Conservation (phyloP, 1,139 yeast species). For the Taphrina betulina region DNA sequence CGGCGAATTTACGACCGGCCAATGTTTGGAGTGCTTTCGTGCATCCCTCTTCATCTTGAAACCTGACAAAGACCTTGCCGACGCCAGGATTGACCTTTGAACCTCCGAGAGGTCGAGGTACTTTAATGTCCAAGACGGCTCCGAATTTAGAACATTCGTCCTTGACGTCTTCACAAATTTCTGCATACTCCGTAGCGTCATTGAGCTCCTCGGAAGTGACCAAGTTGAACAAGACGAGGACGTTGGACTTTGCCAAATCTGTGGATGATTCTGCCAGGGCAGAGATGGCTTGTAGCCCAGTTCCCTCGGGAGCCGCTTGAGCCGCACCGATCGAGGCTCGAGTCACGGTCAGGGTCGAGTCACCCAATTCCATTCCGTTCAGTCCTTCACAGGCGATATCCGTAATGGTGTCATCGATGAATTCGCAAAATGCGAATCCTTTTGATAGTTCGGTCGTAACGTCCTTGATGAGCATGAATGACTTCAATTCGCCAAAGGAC, state of each 20-base stretch:
- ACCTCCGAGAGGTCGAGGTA: slow-evolving; percentile 62
- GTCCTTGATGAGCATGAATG: slow-evolving; percentile 45
- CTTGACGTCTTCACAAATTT: slow-evolving; percentile 55
- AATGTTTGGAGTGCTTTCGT: slow-evolving; percentile 59
- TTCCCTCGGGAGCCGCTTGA: slow-evolving; percentile 40
- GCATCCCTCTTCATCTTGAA: slow-evolving; percentile 55
- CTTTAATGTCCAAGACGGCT: slow-evolving; percentile 53
- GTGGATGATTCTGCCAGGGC: slow-evolving; percentile 38
- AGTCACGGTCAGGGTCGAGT: slow-evolving; percentile 43
- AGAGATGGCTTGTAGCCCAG: slow-evolving; percentile 39
- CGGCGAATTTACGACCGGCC: slow-evolving; percentile 68
- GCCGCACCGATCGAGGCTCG: slow-evolving; percentile 45
- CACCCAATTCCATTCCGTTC: slow-evolving; percentile 44
- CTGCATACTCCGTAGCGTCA: slow-evolving; percentile 53
- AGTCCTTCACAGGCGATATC: slow-evolving; percentile 43
- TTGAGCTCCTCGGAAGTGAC: slow-evolving; percentile 64
- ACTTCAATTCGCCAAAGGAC: slow-evolving; percentile 47
- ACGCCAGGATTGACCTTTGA: slow-evolving; percentile 53
- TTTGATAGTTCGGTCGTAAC: slow-evolving; percentile 45
- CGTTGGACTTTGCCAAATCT: slow-evolving; percentile 47
- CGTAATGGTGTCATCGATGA: slow-evolving; percentile 41
- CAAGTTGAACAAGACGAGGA: slow-evolving; percentile 64
- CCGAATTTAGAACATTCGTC: slow-evolving; percentile 58
- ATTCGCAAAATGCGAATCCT: slow-evolving; percentile 52
- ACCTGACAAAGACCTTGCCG: slow-evolving; percentile 72